phyloP scores from a whole-genome alignment of 75 land plant genomes.

The Sequoia sempervirens region DNA sequence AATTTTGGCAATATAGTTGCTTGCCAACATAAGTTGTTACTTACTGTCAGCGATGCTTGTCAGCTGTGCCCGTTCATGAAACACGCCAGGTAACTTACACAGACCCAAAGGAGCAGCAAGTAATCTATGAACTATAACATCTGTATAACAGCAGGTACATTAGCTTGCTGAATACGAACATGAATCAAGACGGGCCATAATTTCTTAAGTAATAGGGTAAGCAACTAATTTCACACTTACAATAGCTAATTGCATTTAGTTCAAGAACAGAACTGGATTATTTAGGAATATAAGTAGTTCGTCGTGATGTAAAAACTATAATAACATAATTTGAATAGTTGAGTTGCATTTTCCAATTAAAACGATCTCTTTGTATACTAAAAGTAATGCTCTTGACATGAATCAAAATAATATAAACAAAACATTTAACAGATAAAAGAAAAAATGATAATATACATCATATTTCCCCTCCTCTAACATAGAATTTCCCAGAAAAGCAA shows the following conservation, averaged over 20 bases:
- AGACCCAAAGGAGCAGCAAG: constrained; percentile 91
- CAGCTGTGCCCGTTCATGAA: constrained; percentile 67
- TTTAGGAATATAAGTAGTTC: background rate
- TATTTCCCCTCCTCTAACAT: background rate
- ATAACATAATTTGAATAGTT: background rate
- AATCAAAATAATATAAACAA: background rate
- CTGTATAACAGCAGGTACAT: constrained; percentile 37
- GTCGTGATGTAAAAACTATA: background rate
- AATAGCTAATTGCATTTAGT: background rate
- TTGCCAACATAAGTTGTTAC: constrained; percentile 10
- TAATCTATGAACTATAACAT: constrained; percentile 94
- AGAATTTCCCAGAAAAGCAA: background rate
- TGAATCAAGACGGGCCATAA: background rate
- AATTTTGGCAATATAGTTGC: background rate
- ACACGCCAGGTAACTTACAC: constrained; percentile 60
- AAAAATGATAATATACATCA: background rate
- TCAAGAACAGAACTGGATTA: background rate
- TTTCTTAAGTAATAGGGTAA: background rate
- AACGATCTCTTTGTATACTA: background rate
- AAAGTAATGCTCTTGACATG: background rate
- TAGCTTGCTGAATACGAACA: background rate
- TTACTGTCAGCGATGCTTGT: constrained; percentile 90
- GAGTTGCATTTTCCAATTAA: background rate
- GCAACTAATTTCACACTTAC: background rate
- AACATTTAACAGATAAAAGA: background rate